A percentile compares a stretch with the other conserved stretches of the same genome.
Evolutionary conservation across 2,329 filamentous ascomycete genomes (phyloP).

Genomic region (Drechslerella dactyloides): DNA sequence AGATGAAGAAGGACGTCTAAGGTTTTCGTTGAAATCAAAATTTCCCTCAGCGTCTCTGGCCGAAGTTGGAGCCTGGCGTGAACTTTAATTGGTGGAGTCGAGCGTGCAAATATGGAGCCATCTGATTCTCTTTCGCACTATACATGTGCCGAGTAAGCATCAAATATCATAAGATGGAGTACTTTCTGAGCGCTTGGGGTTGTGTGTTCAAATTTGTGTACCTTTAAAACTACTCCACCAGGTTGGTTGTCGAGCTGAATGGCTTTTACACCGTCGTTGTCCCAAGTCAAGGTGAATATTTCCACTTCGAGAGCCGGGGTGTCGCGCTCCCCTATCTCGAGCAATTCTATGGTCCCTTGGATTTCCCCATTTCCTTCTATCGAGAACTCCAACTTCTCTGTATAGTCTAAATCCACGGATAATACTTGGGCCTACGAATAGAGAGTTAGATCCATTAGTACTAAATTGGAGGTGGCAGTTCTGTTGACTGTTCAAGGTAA

Average conservation of each 20-base stretch:
- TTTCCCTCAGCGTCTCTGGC: constrained; percentile 17
- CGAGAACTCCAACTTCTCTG: constrained; percentile 28
- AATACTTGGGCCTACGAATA: constrained; percentile 9
- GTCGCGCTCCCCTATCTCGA: constrained; percentile 17
- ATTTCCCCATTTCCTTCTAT: constrained; percentile 39
- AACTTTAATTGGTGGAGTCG: constrained; percentile 28
- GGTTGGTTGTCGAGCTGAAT: constrained; percentile 24
- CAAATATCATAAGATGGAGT: background rate
- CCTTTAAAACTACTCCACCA: constrained; percentile 25
- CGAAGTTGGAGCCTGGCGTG: constrained; percentile 35
- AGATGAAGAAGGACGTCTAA: constrained; percentile 33
- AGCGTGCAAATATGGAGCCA: constrained; percentile 22
- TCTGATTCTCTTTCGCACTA: constrained; percentile 30
- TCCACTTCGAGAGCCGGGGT: constrained; percentile 22
- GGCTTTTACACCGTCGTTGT: constrained; percentile 28
- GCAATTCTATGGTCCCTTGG: constrained; percentile 22
- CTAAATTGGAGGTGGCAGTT: background rate
- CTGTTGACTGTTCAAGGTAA: background rate
- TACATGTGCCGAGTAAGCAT: background rate
- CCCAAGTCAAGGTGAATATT: constrained; percentile 33
- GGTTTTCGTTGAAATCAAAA: constrained; percentile 22
- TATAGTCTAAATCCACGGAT: constrained; percentile 20
- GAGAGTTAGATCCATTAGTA: background rate
- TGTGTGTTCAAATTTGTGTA: background rate
- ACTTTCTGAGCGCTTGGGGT: background rate